These are phyloP conservation scores for Poa pratensis DNA, from an alignment of 176 grass and related monocot species.

Conservation along the genomic window DNA sequence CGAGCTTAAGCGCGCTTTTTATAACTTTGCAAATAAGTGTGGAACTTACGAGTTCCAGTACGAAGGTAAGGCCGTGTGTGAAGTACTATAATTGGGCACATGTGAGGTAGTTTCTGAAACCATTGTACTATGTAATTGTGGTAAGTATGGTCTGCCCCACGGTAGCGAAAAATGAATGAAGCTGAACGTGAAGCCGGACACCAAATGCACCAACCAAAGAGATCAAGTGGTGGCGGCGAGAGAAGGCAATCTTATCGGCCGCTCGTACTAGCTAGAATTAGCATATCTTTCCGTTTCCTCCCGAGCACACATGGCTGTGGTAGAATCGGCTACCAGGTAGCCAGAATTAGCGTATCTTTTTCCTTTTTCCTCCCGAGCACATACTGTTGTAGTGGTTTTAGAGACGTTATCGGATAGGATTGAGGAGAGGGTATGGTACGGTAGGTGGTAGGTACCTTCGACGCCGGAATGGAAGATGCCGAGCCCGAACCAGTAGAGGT, in stretches of 20 bases:
- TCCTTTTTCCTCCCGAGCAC: not conserved
- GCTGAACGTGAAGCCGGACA: not conserved
- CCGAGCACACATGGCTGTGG: not conserved
- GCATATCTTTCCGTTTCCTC: not conserved
- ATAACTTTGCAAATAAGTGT: not conserved
- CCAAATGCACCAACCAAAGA: not conserved
- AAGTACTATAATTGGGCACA: not conserved
- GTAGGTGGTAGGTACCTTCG: slow-evolving; percentile 55
- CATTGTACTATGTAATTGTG: not conserved
- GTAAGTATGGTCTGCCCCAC: not conserved
- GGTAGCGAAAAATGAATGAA: not conserved
- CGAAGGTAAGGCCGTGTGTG: not conserved
- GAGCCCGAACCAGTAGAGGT: slow-evolving; percentile 95
- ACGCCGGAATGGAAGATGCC: slow-evolving; percentile 96
- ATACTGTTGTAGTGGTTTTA: not conserved
- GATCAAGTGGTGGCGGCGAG: no score
- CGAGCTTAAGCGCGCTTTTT: no score
- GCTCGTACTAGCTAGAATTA: not conserved
- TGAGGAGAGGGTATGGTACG: not conserved
- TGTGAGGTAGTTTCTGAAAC: not conserved
- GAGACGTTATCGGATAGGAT: not conserved
- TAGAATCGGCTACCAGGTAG: not conserved
- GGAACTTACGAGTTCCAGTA: not conserved
- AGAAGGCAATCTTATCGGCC: not conserved
- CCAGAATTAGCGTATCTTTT: not conserved